Conservation (phyloP, 768 basidiomycete species). For the Cantharellus anzutake region DNA sequence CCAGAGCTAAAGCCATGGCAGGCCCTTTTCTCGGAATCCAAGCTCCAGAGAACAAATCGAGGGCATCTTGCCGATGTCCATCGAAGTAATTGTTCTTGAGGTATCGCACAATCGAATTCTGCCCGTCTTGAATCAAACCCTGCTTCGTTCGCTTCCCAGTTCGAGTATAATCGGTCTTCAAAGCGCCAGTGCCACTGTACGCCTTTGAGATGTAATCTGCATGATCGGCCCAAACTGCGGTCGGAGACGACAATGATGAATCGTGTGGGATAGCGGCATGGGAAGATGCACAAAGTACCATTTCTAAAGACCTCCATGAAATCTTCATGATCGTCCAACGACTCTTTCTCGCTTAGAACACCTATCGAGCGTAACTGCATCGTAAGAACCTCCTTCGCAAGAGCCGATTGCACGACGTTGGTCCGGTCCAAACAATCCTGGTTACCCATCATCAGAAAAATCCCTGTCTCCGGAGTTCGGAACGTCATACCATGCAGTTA, state of each 20-base stretch:
- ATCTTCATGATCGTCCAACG: conserved; percentile 63
- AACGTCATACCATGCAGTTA: conserved; percentile 76
- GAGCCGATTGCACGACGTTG: conserved; percentile 84
- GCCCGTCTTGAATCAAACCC: conserved; percentile 67
- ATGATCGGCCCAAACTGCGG: conserved; percentile 90
- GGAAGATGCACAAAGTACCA: conserved; percentile 30
- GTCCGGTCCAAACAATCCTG: conserved; percentile 56
- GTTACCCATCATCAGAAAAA: not conserved
- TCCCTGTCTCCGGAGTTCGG: not conserved
- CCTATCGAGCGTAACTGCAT: conserved; percentile 56
- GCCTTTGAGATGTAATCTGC: conserved; percentile 78
- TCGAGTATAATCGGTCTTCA: conserved; percentile 93
- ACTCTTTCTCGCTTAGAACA: conserved; percentile 47
- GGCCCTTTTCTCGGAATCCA: conserved; percentile 75
- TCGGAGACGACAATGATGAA: not conserved
- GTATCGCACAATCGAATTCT: conserved; percentile 71
- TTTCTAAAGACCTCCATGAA: conserved; percentile 75
- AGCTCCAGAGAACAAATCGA: conserved; percentile 79
- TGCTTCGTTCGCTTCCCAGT: conserved; percentile 75
- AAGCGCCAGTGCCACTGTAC: conserved; percentile 85
- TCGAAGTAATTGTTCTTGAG: conserved; percentile 95
- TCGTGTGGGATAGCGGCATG: not conserved
- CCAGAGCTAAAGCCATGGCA: conserved; percentile 42
- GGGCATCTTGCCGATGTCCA: conserved; percentile 87
- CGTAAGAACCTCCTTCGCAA: conserved; percentile 73